Conservation (phyloP, 2,329 filamentous ascomycete genomes). For the Aureobasidium pullulans region DNA sequence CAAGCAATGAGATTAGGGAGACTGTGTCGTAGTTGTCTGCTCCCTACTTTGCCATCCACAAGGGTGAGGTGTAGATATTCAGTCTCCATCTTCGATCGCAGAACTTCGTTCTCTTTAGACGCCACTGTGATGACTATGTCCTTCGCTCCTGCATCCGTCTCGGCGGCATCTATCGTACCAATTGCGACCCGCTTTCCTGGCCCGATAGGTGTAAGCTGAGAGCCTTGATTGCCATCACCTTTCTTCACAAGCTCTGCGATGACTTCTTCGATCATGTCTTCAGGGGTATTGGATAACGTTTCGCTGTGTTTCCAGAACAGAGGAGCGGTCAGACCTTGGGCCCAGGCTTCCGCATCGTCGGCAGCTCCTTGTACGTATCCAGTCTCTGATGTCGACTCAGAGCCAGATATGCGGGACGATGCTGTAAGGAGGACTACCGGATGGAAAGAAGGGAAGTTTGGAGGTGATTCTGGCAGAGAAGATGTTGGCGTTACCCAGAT, state of each 20-base stretch:
- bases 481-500: conserved; percentile 73
- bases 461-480: conserved; percentile 39
- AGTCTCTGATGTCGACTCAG: conserved; percentile 56
- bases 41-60: conserved; percentile 67
- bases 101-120: neutral
- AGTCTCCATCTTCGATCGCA: conserved; percentile 31
- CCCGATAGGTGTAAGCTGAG: conserved; percentile 31
- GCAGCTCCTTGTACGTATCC: conserved; percentile 91
- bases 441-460: conserved; percentile 51
- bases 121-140: conserved; percentile 30
- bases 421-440: conserved; percentile 81
- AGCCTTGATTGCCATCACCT: conserved; percentile 13
- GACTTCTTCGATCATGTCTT: conserved; percentile 53
- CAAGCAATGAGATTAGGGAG: conserved; percentile 58
- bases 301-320: conserved; percentile 71
- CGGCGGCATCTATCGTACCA: conserved; percentile 31
- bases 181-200: conserved; percentile 36
- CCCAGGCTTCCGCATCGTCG: conserved; percentile 94
- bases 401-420: conserved; percentile 62
- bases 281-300: conserved; percentile 53
- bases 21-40: conserved; percentile 69
- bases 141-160: conserved; percentile 26
- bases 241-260: conserved; percentile 39
- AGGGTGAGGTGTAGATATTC: conserved; percentile 54
- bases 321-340: conserved; percentile 65